Evolutionary conservation across 2,329 filamentous ascomycete genomes (phyloP), one percentile per base, ranked within the genome.

Genomic region (Cladosporium sp.): DNA sequence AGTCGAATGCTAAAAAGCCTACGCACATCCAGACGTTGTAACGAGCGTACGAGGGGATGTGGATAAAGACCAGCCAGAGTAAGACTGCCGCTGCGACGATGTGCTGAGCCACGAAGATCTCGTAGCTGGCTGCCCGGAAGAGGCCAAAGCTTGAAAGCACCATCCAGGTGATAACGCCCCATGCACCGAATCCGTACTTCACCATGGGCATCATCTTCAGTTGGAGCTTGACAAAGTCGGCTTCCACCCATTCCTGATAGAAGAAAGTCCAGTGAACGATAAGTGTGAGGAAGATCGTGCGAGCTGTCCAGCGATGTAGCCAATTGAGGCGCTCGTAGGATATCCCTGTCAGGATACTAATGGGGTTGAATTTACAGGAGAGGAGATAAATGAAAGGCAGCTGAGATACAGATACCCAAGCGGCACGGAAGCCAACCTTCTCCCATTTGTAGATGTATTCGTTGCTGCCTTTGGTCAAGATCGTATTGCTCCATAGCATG

Each of bases 361-460:
- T 80, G 50, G 71, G 72, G 61, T 73, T 83, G 16, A 90, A 75
- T 28, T 75, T 76, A 68, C 70, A 72, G 18, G 73, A 73, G 10
- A 76, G 81, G 2, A 90, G 79, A 70, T 87, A 89, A 11, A 90
- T 79, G 23, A 90, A 79, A 0, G 88, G 88, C 50, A 90, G 82
- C 74, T 90, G 88, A 2, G 83, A 86, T 55, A 89, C 78, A 11
- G 86, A 84, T 29, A 89, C 82, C 88, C 88, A 90, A 21, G 87
- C 88, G 69, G 88, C 88, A 65, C 88, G 86, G 74, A 86, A 90
- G 6, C 85, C 88, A 65, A 90, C 85, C 67, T 87, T 86, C 74
- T 90, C 88, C 72, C 73, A 75, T 40, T 72, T 73, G 65, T 75
- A 76, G 11, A 69, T 67, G 62, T 75, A 74, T 66, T 73, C 70